Evolutionary conservation across 208 protist genomes (phyloP).

Genomic region (Phytomonas francai): DNA sequence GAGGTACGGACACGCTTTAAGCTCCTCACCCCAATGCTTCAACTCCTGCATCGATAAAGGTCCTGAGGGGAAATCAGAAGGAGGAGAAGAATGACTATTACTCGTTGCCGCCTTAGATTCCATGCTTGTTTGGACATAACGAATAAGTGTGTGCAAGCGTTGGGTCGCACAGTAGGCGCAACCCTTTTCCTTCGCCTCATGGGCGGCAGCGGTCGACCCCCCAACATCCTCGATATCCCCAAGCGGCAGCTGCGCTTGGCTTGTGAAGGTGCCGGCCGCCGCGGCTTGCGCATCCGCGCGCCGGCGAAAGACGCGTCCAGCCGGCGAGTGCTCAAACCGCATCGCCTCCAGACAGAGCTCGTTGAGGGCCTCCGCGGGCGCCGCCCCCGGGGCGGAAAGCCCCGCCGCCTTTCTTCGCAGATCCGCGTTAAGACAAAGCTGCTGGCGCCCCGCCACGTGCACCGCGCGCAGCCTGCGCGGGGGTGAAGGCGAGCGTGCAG

Average conservation of each 20-base stretch:
- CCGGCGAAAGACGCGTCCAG: conserved; percentile 29
- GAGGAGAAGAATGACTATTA: not conserved
- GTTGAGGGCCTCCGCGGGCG: conserved; percentile 62
- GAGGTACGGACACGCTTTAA: conserved; percentile 77
- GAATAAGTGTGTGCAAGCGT: conserved; percentile 20
- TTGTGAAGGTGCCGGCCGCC: not conserved
- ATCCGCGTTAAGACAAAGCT: conserved; percentile 85
- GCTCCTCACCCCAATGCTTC: conserved; percentile 29
- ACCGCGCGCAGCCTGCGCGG: conserved; percentile 41
- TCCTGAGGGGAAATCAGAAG: conserved; percentile 11
- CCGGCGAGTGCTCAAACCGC: conserved; percentile 44
- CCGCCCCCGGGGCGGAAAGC: conserved; percentile 19
- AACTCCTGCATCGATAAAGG: conserved; percentile 46
- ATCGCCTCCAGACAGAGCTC: conserved; percentile 91
- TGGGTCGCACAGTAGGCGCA: conserved; percentile 31
- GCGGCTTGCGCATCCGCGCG: conserved; percentile 1
- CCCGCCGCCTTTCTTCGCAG: conserved; percentile 23
- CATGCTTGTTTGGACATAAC: conserved; percentile 16
- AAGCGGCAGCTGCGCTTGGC: conserved; percentile 14
- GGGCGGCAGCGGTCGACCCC: not conserved
- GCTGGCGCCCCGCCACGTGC: conserved; percentile 85
- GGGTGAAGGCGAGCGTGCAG: not conserved
- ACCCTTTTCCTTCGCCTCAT: conserved; percentile 19
- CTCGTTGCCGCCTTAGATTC: not conserved
- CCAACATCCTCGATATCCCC: conserved; percentile 2